These are phyloP conservation scores for Panicum miliaceum DNA, from an alignment of 176 grass and related monocot species.

Conservation along the genomic window DNA sequence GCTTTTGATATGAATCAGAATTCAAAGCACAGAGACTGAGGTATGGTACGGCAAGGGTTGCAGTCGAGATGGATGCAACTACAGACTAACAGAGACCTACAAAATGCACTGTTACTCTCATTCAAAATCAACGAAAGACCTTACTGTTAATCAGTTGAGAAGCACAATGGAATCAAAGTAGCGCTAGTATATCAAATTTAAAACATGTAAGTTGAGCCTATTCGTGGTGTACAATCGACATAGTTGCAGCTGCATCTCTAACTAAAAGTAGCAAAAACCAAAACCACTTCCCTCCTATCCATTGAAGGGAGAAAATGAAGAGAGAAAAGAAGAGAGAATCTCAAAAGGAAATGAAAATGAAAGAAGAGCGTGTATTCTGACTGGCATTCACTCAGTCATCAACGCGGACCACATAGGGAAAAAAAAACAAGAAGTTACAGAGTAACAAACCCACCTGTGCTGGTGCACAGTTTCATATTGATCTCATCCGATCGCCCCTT, in stretches of 20 bases:
- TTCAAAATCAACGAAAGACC: neutral
- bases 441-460: constrained; percentile 59
- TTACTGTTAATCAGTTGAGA: neutral
- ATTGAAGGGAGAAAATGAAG: too few species aligned
- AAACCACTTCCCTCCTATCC: neutral
- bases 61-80: neutral
- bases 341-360: neutral
- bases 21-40: too few species aligned
- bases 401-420: neutral
- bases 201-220: neutral
- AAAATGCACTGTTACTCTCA: neutral
- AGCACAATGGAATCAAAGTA: neutral
- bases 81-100: too few species aligned
- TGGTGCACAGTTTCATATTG: constrained; percentile 69
- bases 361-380: neutral
- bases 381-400: neutral
- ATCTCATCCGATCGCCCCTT: constrained; percentile 65
- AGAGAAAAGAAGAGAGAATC: neutral
- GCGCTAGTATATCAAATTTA: neutral
- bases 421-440: neutral
- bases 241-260: neutral
- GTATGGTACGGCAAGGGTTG: neutral
- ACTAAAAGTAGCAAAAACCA: neutral
- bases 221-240: neutral
- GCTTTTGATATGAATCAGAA: neutral